Percentiles rank a stretch among this genome's conserved stretches.
Conservation (phyloP, 2,329 filamentous ascomycete species). For the Scedosporium boydii region DNA sequence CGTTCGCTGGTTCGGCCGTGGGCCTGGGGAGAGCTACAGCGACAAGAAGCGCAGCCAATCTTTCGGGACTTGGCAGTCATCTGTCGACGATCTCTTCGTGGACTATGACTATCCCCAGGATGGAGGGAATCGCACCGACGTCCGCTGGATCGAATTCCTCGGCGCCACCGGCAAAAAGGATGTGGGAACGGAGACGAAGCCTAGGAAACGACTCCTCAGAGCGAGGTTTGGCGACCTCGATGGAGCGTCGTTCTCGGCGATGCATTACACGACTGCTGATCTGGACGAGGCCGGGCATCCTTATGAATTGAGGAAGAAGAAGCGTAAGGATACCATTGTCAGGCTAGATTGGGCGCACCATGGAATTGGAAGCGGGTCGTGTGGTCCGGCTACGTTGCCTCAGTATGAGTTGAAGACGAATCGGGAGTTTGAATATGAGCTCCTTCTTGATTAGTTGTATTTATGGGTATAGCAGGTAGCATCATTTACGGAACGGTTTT, state of each 20-base stretch:
- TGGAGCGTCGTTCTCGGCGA: conserved; percentile 46
- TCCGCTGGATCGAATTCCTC: conserved; percentile 46
- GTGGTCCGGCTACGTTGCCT: conserved; percentile 45
- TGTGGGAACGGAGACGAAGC: neutral
- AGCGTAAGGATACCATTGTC: conserved; percentile 41
- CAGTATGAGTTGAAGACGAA: conserved; percentile 34
- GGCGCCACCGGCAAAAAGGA: conserved; percentile 15
- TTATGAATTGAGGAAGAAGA: conserved; percentile 43
- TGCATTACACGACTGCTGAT: conserved; percentile 45
- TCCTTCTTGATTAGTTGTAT: conserved; percentile 28
- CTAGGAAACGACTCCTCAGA: conserved; percentile 23
- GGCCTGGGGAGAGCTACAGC: conserved; percentile 55
- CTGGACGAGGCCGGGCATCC: conserved; percentile 47
- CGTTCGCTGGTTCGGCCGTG: conserved; percentile 57
- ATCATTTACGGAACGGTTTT: conserved; percentile 1
- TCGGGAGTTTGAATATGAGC: conserved; percentile 31
- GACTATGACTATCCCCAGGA: conserved; percentile 64
- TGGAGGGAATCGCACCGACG: conserved; percentile 53
- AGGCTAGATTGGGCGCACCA: conserved; percentile 53
- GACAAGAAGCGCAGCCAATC: conserved; percentile 55
- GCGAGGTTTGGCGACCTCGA: conserved; percentile 35
- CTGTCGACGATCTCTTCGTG: conserved; percentile 42
- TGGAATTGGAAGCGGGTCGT: conserved; percentile 52
- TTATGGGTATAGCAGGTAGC: neutral
- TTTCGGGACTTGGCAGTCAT: conserved; percentile 41